phyloP scores from a whole-genome alignment of 1,284 basidiomycete genomes.

The Mycena citricolor region DNA sequence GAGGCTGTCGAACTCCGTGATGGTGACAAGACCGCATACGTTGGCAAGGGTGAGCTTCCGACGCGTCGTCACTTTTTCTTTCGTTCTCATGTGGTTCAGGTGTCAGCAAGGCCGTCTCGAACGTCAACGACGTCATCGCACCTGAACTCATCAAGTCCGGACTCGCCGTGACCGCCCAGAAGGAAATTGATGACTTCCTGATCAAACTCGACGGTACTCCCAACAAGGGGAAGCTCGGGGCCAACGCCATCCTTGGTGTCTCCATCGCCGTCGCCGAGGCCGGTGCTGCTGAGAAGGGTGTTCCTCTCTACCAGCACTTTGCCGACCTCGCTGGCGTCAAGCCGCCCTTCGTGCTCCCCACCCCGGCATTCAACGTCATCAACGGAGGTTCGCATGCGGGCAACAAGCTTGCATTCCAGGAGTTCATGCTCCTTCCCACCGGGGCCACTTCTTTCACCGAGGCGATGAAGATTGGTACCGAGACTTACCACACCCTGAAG shows the following conservation, averaged over 20 bases:
- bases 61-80: conserved; percentile 13
- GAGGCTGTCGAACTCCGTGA: conserved; percentile 99
- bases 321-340: conserved; percentile 94
- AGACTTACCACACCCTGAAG: conserved; percentile 98
- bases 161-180: conserved; percentile 88
- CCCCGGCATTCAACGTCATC: conserved; percentile 98
- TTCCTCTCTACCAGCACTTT: conserved; percentile 96
- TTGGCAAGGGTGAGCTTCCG: conserved; percentile 82
- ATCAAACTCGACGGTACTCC: conserved; percentile 97
- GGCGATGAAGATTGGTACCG: conserved; percentile 97
- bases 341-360: conserved; percentile 89
- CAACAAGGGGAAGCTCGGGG: conserved; percentile 99
- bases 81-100: conserved; percentile 46
- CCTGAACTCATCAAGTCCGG: conserved; percentile 87
- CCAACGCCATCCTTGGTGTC: conserved; percentile 99
- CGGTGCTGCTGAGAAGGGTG: conserved; percentile 89
- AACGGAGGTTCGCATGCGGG: conserved; percentile 99
- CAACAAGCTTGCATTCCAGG: conserved; percentile 99
- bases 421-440: conserved; percentile 99
- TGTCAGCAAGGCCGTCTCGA: conserved; percentile 90
- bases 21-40: conserved; percentile 89
- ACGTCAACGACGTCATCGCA: conserved; percentile 93
- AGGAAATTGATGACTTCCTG: conserved; percentile 97
- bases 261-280: conserved; percentile 96
- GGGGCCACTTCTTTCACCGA: conserved; percentile 91